These are phyloP conservation scores for Helichrysum umbraculigerum DNA, from an alignment of 129 eudicot species.

Conservation along the genomic window DNA sequence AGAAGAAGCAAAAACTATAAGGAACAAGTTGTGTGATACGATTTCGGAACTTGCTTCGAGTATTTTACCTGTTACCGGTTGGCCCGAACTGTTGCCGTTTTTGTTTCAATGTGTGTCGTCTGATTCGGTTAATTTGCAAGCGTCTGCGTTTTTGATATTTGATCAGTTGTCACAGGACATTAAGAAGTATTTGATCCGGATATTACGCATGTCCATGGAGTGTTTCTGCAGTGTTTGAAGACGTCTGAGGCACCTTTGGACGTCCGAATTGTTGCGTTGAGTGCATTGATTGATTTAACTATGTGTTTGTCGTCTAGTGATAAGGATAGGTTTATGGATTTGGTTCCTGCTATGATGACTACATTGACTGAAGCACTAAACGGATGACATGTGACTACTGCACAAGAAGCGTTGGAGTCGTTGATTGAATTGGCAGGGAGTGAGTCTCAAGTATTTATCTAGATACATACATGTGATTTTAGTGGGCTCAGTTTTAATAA, in stretches of 20 bases:
- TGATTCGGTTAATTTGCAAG: slow-evolving; percentile 62
- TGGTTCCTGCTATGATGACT: slow-evolving; percentile 68
- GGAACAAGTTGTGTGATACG: slow-evolving; percentile 88
- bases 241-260: slow-evolving; percentile 49
- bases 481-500: neutral
- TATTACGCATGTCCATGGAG: slow-evolving; percentile 64
- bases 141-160: slow-evolving; percentile 76
- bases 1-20: slow-evolving; percentile 62
- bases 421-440: too few relatives aligned
- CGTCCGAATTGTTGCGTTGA: slow-evolving; percentile 78
- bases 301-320: slow-evolving; percentile 79
- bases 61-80: slow-evolving; percentile 61
- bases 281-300: slow-evolving; percentile 84
- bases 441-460: neutral
- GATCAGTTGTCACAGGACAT: slow-evolving; percentile 80
- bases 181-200: slow-evolving; percentile 61
- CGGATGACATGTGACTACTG: too few relatives aligned
- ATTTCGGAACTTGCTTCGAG: slow-evolving; percentile 87
- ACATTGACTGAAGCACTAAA: too few relatives aligned
- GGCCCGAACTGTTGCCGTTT: slow-evolving; percentile 92
- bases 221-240: slow-evolving; percentile 64
- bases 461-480: neutral
- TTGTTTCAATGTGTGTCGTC: slow-evolving; percentile 88
- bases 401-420: too few relatives aligned
- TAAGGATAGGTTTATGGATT: slow-evolving; percentile 88